Percentiles rank a stretch among this genome's conserved stretches.
phyloP scores from a whole-genome alignment of 2,329 filamentous ascomycete genomes.

The Penicillium sclerotigenum region DNA sequence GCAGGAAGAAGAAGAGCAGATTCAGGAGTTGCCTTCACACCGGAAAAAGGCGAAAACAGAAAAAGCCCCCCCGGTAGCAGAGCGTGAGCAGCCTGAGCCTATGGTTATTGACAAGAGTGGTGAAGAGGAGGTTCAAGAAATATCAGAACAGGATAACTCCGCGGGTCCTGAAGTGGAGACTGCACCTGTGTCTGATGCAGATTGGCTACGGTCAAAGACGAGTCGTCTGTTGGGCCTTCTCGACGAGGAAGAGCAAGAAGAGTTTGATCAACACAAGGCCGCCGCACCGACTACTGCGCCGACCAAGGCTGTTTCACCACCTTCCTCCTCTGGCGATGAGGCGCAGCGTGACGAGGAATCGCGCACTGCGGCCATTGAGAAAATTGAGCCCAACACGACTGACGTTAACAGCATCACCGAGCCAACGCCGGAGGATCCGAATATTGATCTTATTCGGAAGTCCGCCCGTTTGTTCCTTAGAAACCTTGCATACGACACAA shows the following conservation, averaged over 20 bases:
- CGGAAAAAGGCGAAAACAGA: slow-evolving; percentile 45
- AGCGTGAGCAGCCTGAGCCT: slow-evolving; percentile 18
- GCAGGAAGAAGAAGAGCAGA: slow-evolving; percentile 18
- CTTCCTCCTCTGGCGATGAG: not conserved
- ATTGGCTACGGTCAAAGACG: slow-evolving; percentile 89
- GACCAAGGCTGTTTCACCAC: not conserved
- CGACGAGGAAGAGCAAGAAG: slow-evolving; percentile 58
- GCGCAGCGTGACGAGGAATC: slow-evolving; percentile 17
- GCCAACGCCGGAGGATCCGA: slow-evolving; percentile 34
- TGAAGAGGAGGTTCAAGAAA: slow-evolving; percentile 17
- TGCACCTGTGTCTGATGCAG: slow-evolving; percentile 63
- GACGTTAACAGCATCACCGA: slow-evolving; percentile 15
- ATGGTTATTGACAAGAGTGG: slow-evolving; percentile 26
- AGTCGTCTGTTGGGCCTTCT: slow-evolving; percentile 80
- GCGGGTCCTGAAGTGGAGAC: slow-evolving; percentile 29
- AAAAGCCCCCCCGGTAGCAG: slow-evolving; percentile 49
- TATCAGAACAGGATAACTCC: slow-evolving; percentile 15
- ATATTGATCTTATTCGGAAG: slow-evolving; percentile 62
- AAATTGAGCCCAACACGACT: slow-evolving; percentile 9
- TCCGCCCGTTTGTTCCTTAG: slow-evolving; percentile 82
- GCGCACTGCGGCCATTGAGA: slow-evolving; percentile 21
- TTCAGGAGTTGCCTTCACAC: slow-evolving; percentile 42
- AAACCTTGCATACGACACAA: slow-evolving; percentile 79
- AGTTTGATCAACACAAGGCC: slow-evolving; percentile 34
- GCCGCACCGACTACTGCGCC: slow-evolving; percentile 12